Conservation (phyloP, 2,329 filamentous ascomycete genomes). For the Fusarium virguliforme region DNA sequence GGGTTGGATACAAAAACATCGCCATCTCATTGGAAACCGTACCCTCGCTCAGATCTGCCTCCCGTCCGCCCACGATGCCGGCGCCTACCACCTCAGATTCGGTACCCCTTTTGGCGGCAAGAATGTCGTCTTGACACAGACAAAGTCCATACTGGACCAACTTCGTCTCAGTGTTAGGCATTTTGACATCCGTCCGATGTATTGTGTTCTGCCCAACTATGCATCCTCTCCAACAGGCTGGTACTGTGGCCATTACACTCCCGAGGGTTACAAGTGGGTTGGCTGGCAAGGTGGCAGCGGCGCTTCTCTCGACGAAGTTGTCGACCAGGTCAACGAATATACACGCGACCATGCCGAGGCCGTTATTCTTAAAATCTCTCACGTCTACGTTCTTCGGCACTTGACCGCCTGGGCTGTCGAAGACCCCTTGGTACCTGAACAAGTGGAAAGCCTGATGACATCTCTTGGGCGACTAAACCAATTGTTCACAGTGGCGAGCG, state of each 20-base stretch:
- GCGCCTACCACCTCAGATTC: constrained; percentile 1
- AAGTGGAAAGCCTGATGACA: neutral
- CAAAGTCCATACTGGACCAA: neutral
- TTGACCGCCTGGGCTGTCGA: neutral
- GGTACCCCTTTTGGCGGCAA: neutral
- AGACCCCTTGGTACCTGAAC: neutral
- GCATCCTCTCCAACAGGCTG: neutral
- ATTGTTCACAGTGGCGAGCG: neutral
- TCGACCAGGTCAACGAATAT: neutral
- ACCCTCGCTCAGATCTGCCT: neutral
- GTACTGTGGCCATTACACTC: constrained; percentile 8
- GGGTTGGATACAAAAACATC: constrained; percentile 4
- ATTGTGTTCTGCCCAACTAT: neutral
- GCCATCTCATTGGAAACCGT: neutral
- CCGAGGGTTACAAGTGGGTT: neutral
- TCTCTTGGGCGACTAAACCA: neutral
- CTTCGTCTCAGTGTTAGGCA: constrained; percentile 3
- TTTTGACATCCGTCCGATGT: constrained; percentile 3
- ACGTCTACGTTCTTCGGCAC: neutral
- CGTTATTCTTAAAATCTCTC: neutral
- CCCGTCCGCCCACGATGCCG: constrained; percentile 1
- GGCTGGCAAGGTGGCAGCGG: constrained; percentile 3
- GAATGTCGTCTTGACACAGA: neutral
- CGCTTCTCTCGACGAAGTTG: neutral
- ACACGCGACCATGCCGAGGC: neutral